Evolutionary conservation across 768 basidiomycete genomes (phyloP), one percentile per base, ranked within the genome.

Genomic region (Xerocomellus intermedius): DNA sequence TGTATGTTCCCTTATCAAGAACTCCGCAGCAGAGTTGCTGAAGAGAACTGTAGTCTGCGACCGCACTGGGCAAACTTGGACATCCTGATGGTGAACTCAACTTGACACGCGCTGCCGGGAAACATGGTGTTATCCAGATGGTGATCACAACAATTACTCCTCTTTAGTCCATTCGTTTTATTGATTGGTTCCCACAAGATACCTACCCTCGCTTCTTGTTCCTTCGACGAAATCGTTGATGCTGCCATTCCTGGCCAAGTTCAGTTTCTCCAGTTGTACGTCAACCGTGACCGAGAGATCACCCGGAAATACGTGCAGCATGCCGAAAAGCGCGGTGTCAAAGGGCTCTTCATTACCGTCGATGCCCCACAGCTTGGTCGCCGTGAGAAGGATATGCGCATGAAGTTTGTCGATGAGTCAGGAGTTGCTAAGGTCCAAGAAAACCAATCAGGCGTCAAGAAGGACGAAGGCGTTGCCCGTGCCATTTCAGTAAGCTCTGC

Each of bases 291-390:
- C 68, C 80, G 92, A n/a, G 79, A 79, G 36, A 84, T 92, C 60
- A 94, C 93, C 3, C 84, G 87, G 70, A 83, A 84, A 58, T 84
- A 93, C 51, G 89, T 96, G 0, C 83, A 89, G 63, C 89, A 95
- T 61, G 94, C 94, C 2, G 92, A 93, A 70, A 74, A 80, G 59
- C 82, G 93, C 33, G 94, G 94, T 2, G 80, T 98, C 65, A 92
- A 92, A 71, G 94, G 80, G 2, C 77, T 97, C 8, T 96, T 97
- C 73, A 95, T 97, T 69, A 95, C 94, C 0, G 93, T 97, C 28
- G 93, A 96, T 74, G 94, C 94, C 0, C 94, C 94, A 8, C 94
- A 97, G 61, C 83, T 97, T 14, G 94, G 94, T 46, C 82, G 92
- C 19, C 80, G 94, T 54, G 91, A 94, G 69, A 93, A 94, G 48